phyloP scores from a whole-genome alignment of 148 eudicot species.

The Dianthus caryophyllus region DNA sequence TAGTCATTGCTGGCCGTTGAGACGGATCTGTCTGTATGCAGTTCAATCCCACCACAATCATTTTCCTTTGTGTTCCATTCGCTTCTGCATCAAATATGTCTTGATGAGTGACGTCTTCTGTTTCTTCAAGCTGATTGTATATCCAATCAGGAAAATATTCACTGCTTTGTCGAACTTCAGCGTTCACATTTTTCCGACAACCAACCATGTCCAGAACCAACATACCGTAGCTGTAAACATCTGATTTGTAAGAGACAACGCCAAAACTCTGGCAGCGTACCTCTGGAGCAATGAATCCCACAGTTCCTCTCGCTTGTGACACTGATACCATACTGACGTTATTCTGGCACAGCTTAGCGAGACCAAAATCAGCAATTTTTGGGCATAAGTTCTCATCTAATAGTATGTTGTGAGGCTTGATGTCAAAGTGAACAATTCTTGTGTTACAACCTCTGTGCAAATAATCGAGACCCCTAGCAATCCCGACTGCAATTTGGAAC shows the following conservation, averaged over 20 bases:
- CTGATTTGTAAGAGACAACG: conserved; percentile 18
- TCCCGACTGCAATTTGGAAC: conserved; percentile 25
- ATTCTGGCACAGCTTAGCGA: conserved; percentile 22
- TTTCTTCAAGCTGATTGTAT: conserved; percentile 24
- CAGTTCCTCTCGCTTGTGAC: conserved; percentile 25
- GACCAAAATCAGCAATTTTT: conserved; percentile 32
- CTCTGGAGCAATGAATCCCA: conserved; percentile 33
- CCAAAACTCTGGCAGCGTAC: conserved; percentile 7
- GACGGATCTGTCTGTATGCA: conserved; percentile 40
- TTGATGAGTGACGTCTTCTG: neutral
- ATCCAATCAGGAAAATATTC: conserved; percentile 24
- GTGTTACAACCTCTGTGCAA: conserved; percentile 31
- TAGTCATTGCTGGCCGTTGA: conserved; percentile 29
- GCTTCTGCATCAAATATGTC: conserved; percentile 14
- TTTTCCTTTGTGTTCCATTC: conserved; percentile 23
- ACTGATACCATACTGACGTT: conserved; percentile 21
- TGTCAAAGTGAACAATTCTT: conserved; percentile 32
- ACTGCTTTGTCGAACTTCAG: neutral
- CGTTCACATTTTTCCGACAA: conserved; percentile 5
- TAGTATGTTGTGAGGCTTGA: conserved; percentile 35
- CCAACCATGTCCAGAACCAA: conserved; percentile 28
- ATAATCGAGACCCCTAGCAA: conserved; percentile 28
- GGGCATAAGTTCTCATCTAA: conserved; percentile 21
- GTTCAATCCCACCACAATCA: conserved; percentile 40
- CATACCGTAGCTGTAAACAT: conserved; percentile 35